Evolutionary conservation across 1,284 basidiomycete species (phyloP).

Genomic region (Coniophora puteana): DNA sequence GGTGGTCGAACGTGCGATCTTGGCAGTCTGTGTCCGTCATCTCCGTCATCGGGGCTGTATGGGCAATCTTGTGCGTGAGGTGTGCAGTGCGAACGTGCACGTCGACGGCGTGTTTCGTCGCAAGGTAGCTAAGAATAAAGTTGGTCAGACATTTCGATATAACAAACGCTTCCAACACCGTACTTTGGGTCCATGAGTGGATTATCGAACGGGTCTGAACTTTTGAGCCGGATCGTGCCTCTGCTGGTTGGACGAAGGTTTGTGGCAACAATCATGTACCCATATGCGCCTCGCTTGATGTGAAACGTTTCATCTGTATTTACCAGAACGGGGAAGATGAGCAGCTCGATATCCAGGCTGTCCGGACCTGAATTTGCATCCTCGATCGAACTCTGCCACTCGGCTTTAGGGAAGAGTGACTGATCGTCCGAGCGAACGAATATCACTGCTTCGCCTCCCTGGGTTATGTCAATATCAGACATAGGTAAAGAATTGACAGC

Average conservation of each 20-base stretch:
- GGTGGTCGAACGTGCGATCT: slow-evolving; percentile 41
- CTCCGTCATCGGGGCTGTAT: slow-evolving; percentile 44
- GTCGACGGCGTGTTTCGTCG: slow-evolving; percentile 50
- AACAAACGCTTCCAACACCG: slow-evolving; percentile 7
- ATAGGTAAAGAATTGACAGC: neutral
- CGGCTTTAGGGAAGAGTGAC: slow-evolving; percentile 15
- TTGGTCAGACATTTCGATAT: neutral
- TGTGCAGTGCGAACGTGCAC: slow-evolving; percentile 51
- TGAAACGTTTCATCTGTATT: too few species aligned
- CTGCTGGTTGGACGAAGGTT: slow-evolving; percentile 35
- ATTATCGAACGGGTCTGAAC: slow-evolving; percentile 34
- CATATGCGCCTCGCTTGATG: too few species aligned
- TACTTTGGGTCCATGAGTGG: slow-evolving; percentile 44
- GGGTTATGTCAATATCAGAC: neutral
- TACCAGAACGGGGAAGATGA: slow-evolving; percentile 25
- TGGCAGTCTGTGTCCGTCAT: slow-evolving; percentile 40
- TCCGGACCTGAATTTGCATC: slow-evolving; percentile 23
- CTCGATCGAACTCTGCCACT: slow-evolving; percentile 9
- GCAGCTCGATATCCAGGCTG: slow-evolving; percentile 36
- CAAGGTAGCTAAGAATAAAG: slow-evolving; percentile 44
- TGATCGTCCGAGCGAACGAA: slow-evolving; percentile 32
- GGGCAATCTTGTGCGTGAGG: slow-evolving; percentile 44
- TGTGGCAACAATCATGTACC: too few species aligned
- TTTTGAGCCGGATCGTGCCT: slow-evolving; percentile 37
- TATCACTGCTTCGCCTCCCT: slow-evolving; percentile 16